A percentile compares a stretch with the other conserved stretches of the same genome.
Conservation (phyloP, 108 stramenopile genomes). For the Stephanodiscus minutulus region DNA sequence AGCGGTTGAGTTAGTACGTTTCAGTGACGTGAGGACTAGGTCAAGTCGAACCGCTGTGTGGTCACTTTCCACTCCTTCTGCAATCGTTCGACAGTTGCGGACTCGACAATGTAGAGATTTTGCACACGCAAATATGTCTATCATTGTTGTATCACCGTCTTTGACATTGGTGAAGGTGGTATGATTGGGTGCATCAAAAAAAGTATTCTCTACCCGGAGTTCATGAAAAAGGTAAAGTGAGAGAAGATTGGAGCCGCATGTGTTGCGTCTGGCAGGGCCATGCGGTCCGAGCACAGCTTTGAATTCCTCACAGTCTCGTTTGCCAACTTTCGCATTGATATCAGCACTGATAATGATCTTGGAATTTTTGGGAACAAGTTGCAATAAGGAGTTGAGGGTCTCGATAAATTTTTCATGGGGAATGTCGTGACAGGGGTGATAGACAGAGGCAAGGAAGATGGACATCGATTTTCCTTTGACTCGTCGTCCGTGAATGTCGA, state of each 20-base stretch:
- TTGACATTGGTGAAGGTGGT: too few species aligned
- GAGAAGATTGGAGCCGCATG: not conserved
- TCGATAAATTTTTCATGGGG: not conserved
- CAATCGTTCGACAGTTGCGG: too few species aligned
- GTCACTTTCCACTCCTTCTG: too few species aligned
- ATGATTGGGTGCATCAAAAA: not conserved
- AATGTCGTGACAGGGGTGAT: not conserved
- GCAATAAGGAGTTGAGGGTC: not conserved
- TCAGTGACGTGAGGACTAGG: too few species aligned
- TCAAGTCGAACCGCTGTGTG: too few species aligned
- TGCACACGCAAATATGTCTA: too few species aligned
- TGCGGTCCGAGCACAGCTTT: not conserved
- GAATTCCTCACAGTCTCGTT: not conserved
- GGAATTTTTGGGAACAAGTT: not conserved
- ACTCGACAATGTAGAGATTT: too few species aligned
- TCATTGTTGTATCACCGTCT: too few species aligned
- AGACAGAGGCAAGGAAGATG: not conserved
- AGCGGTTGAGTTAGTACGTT: too few species aligned
- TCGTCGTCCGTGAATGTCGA: not conserved
- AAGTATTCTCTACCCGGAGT: not conserved
- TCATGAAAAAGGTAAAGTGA: not conserved
- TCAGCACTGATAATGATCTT: not conserved
- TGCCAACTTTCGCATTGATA: constrained; percentile 6
- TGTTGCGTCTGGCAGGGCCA: not conserved
- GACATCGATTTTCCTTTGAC: not conserved